Percentiles rank a stretch among this genome's conserved stretches.
phyloP scores from a whole-genome alignment of 164 flowering plant species.

The Berberis thunbergii region DNA sequence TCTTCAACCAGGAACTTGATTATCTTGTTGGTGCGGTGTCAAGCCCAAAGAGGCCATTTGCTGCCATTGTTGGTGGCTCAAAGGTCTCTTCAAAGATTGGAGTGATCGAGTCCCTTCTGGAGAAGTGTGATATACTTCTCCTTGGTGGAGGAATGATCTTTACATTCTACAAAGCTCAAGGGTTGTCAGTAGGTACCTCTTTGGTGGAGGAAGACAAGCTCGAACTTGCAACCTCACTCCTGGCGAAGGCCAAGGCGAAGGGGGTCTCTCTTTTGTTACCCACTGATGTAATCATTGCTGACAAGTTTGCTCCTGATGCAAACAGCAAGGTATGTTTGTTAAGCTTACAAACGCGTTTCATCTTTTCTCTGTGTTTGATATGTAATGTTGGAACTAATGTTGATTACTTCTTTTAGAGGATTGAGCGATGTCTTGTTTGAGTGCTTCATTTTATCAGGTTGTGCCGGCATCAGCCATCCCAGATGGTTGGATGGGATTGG shows the following conservation, averaged over 20 bases:
- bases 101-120: conserved; percentile 70
- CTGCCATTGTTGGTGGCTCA: conserved; percentile 83
- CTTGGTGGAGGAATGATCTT: conserved; percentile 83
- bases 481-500: conserved; percentile 92
- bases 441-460: conserved; percentile 22
- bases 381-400: neutral
- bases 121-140: conserved; percentile 60
- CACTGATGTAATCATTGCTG: conserved; percentile 63
- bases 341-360: neutral
- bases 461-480: conserved; percentile 72
- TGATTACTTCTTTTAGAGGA: neutral
- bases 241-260: conserved; percentile 61
- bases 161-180: conserved; percentile 84
- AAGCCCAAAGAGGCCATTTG: conserved; percentile 72
- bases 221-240: conserved; percentile 59
- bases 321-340: conserved; percentile 59
- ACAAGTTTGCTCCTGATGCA: conserved; percentile 82
- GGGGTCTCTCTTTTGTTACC: conserved; percentile 74
- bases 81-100: conserved; percentile 82
- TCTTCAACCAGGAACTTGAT: conserved; percentile 52
- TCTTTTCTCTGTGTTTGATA: neutral
- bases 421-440: neutral
- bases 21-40: conserved; percentile 78
- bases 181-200: conserved; percentile 67
- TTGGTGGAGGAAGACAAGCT: conserved; percentile 78